These are phyloP conservation scores for Agaricus sinodeliciosus DNA, from an alignment of 768 basidiomycete species.

Conservation along the genomic window DNA sequence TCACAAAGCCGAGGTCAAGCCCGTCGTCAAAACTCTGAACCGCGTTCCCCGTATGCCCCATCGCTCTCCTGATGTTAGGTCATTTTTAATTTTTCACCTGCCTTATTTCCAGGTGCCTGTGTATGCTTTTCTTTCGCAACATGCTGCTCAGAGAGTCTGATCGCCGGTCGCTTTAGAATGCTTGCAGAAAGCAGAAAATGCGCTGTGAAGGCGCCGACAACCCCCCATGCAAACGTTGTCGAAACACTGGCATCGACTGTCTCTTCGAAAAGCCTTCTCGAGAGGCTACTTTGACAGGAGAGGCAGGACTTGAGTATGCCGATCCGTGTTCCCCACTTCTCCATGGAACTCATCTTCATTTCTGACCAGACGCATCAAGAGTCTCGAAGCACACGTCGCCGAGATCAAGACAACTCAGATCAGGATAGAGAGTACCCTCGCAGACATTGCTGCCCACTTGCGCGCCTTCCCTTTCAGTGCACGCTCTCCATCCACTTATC, in stretches of 20 bases:
- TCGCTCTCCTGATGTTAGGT: constrained; percentile 11
- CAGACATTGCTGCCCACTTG: constrained; percentile 75
- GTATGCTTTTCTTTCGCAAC: constrained; percentile 34
- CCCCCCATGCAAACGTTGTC: constrained; percentile 92
- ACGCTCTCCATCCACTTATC: constrained; percentile 62
- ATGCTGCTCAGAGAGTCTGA: constrained; percentile 5
- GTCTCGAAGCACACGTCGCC: constrained; percentile 79
- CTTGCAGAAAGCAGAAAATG: constrained; percentile 96
- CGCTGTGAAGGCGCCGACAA: constrained; percentile 94
- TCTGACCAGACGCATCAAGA: constrained; percentile 72
- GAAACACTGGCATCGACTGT: constrained; percentile 85
- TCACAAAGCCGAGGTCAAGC: constrained; percentile 66
- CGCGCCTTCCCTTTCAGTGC: constrained; percentile 46
- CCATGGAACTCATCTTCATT: constrained; percentile 15
- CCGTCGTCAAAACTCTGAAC: constrained; percentile 73
- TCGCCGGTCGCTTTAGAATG: constrained; percentile 53
- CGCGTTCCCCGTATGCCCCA: constrained; percentile 73
- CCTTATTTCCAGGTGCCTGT: constrained; percentile 58
- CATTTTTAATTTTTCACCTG: constrained; percentile 9
- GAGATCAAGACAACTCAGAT: constrained; percentile 71
- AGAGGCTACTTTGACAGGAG: constrained; percentile 81
- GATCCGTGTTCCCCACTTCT: constrained; percentile 13
- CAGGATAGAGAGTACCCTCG: constrained; percentile 71
- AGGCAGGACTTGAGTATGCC: constrained; percentile 82
- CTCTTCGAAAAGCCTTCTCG: constrained; percentile 91